Evolutionary conservation across 176 grass and related monocot genomes (phyloP), one percentile per base, ranked within the genome.

Genomic region (Hsuehochloa calcarea): DNA sequence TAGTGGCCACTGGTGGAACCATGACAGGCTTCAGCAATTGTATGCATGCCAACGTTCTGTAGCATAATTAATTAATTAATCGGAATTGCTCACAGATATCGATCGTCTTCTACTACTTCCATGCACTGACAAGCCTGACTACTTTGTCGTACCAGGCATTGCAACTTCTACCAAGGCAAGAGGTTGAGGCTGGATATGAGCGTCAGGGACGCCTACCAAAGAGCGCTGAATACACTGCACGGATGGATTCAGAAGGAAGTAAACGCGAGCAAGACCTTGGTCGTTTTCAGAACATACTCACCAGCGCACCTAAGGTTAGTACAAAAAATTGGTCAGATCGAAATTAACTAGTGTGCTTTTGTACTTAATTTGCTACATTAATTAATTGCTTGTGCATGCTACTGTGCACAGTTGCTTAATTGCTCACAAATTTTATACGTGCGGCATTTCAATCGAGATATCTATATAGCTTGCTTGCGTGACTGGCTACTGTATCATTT

Each of bases 1-100:
- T 73, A 68, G 89, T 17, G 92, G 92, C 0, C 92, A 94, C 25
- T 94, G 89, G 92, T 92, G 92, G 92, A 92, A 83, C 74, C 85
- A 83, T 0, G 81, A 90, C 17, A 88, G 86, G 79, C 83, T 90
- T 22, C 46, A 49, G 19, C 64, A 52, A 35, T 6, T 77, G 91
- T 93, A 80, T 69, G 80, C 3, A 80, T 69, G 80, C 3, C 31
- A 34, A 34, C 31, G 31, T 55, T 3, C 26, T 47, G 10, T 4
- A 22, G 6, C 39, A 34, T 34, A 34, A 3, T 34, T 2, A n/a
- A n/a, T n/a, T n/a, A n/a, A n/a, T n/a, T n/a, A n/a, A n/a, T n/a
- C n/a, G n/a, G n/a, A n/a, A n/a, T n/a, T 34, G 31, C 31, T 34
- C 31, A 34, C n/a, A n/a, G n/a, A n/a, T 34, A 3, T 34, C 31